These are phyloP conservation scores for Casaregolazyma lundiana DNA, from an alignment of 1,139 yeast species.

Conservation along the genomic window DNA sequence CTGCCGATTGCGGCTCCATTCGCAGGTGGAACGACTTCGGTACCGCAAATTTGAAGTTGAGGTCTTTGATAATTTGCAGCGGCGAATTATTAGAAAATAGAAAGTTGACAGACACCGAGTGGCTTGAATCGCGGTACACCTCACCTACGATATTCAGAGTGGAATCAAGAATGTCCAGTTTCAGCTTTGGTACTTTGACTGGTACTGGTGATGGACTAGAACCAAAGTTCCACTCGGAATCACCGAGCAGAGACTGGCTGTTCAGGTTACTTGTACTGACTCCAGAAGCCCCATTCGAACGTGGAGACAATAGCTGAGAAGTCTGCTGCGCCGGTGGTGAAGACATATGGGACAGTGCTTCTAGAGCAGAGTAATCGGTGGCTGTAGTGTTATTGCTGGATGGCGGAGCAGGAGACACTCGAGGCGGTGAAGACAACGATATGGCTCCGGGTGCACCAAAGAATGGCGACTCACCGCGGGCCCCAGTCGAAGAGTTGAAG, in stretches of 20 bases:
- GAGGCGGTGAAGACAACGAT: constrained; percentile 28
- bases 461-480: constrained; percentile 38
- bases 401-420: constrained; percentile 9
- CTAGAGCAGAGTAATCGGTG: constrained; percentile 11
- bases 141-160: constrained; percentile 48
- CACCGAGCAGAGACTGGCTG: constrained; percentile 1
- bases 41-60: constrained; percentile 75
- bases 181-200: constrained; percentile 13
- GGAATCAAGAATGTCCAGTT: constrained; percentile 28
- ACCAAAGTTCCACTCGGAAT: constrained; percentile 12
- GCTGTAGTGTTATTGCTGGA: constrained; percentile 12
- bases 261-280: constrained; percentile 1
- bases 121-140: constrained; percentile 37
- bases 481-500: constrained; percentile 31
- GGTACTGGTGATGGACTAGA: constrained; percentile 12
- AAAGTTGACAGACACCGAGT: constrained; percentile 43
- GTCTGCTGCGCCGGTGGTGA: constrained; percentile 2
- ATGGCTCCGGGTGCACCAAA: constrained; percentile 30
- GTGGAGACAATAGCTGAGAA: not conserved
- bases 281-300: not conserved
- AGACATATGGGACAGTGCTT: constrained; percentile 11
- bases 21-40: constrained; percentile 66
- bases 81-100: constrained; percentile 46
- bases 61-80: constrained; percentile 38
- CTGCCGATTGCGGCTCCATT: constrained; percentile 67